These are phyloP conservation scores for Aureobasidium musti DNA, from an alignment of 2,329 filamentous ascomycete genomes.

Conservation along the genomic window DNA sequence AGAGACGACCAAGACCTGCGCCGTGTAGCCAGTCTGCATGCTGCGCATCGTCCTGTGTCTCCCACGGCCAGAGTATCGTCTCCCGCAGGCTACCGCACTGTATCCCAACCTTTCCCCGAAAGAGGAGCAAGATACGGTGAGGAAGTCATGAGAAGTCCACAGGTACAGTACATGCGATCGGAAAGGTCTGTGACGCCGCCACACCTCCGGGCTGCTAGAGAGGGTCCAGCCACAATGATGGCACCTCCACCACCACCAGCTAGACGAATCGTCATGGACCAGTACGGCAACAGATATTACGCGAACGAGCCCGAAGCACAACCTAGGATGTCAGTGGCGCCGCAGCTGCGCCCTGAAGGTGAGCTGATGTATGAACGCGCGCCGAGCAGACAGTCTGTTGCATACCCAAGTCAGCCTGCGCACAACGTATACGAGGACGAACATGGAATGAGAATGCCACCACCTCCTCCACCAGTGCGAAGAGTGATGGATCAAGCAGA, in stretches of 20 bases:
- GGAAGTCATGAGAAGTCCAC: conserved; percentile 42
- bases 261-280: conserved; percentile 72
- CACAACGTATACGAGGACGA: conserved; percentile 52
- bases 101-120: conserved; percentile 46
- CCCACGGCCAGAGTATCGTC: conserved; percentile 46
- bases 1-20: conserved; percentile 51
- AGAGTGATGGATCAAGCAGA: conserved; percentile 46
- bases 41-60: conserved; percentile 49
- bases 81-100: conserved; percentile 45
- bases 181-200: conserved; percentile 48
- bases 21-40: conserved; percentile 52
- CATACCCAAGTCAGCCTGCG: conserved; percentile 33
- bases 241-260: conserved; percentile 55
- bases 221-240: conserved; percentile 44
- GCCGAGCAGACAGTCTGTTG: conserved; percentile 49
- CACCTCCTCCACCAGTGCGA: conserved; percentile 34
- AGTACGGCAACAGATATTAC: conserved; percentile 78
- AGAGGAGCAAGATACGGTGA: conserved; percentile 39
- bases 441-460: conserved; percentile 38
- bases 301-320: conserved; percentile 45
- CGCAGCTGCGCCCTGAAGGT: conserved; percentile 41
- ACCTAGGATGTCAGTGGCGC: conserved; percentile 57
- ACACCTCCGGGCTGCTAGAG: conserved; percentile 33
- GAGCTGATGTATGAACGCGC: conserved; percentile 60
- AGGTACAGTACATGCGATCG: conserved; percentile 43